Evolutionary conservation across 129 eudicot species (phyloP).

Genomic region (Flaveria robusta): DNA sequence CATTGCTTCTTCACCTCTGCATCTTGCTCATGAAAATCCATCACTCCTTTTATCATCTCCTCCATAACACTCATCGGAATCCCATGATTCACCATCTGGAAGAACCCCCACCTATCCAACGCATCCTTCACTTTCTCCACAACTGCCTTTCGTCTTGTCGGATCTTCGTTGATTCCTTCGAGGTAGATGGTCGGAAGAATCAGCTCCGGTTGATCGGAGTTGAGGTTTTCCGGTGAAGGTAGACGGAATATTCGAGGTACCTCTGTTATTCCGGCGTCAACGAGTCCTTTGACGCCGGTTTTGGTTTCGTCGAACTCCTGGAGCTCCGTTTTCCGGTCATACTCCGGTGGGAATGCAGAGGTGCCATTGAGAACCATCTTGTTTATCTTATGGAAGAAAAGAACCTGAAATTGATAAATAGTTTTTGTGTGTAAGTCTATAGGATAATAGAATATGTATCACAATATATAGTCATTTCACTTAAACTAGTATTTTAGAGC

Average conservation of each 20-base stretch:
- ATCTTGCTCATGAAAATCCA: constrained; percentile 46
- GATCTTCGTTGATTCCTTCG: constrained; percentile 23
- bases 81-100: constrained; percentile 58
- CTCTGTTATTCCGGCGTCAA: constrained; percentile 45
- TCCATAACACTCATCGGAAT: constrained; percentile 40
- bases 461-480: too few species aligned
- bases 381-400: background rate
- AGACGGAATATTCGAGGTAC: constrained; percentile 48
- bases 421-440: too few species aligned
- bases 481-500: too few species aligned
- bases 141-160: constrained; percentile 20
- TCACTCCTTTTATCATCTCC: constrained; percentile 35
- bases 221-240: constrained; percentile 20
- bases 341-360: background rate
- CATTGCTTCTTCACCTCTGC: constrained; percentile 43
- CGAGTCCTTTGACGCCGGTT: constrained; percentile 68
- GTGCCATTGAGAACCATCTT: constrained; percentile 4
- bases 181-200: constrained; percentile 45
- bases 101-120: constrained; percentile 48
- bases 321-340: constrained; percentile 40
- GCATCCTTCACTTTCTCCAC: constrained; percentile 36
- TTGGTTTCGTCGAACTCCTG: constrained; percentile 51
- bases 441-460: too few species aligned
- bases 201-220: constrained; percentile 14
- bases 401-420: too few species aligned